Evolutionary conservation across 345 rosid species (phyloP), one percentile per base, ranked within the genome.

Genomic region (Psidium friedrichsthalianum): DNA sequence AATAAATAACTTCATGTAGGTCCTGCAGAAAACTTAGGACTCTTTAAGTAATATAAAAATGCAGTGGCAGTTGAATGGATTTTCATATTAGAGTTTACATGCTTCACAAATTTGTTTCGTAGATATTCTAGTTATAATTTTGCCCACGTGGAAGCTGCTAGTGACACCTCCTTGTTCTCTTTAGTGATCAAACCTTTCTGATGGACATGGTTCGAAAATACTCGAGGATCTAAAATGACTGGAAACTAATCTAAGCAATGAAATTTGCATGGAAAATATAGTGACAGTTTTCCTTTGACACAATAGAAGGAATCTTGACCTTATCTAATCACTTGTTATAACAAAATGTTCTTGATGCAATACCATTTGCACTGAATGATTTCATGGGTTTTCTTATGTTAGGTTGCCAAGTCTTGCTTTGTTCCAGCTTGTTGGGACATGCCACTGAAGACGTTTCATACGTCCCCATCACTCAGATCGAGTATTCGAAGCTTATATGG

Each of bases 351-450:
- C 78, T 69, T 69, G 14, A 0, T 32, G 25, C 25, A 32, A 69
- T 36, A 18, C 47, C 24, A 20, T 69, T 69, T 69, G 47, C 25
- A 8, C 47, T 69, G 78, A 69, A 51, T 84, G 47, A 51, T 57
- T 61, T 14, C 44, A 57, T 25, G 32, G 44, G 78, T n/a, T 44
- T 84, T 18, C 58, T 59, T n/a, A 44, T 83, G 47, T 22, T 51
- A 97, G 99, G 95, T 93, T 86, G 99, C 98, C 53, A 90, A 93
- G 82, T 91, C 93, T 87, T 88, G 94, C 92, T 95, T 95, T 88
- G 98, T 97, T 87, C 99, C 99, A 14, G 99, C 86, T 86, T 97
- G 87, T 93, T 96, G 93, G 99, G 99, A 78, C 99, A 97, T 93
- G 99, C 94, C 57, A 87, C 82, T 84, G 95, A 90, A 86, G 99